Evolutionary conservation across 106 monocot genomes (phyloP), one percentile per base, ranked within the genome.

Genomic region (Dioscorea alata): DNA sequence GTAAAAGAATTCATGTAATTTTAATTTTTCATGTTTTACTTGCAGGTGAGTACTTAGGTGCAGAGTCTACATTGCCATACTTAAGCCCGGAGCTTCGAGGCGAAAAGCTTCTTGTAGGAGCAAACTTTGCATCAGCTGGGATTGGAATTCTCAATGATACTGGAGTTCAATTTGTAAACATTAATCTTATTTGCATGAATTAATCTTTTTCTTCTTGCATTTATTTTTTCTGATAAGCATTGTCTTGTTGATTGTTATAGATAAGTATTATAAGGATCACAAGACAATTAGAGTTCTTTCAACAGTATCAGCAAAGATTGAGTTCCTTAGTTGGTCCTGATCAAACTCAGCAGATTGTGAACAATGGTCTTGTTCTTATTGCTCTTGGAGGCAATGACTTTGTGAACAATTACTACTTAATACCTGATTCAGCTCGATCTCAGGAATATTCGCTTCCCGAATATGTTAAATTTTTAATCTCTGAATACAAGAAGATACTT

Each of bases 351-450:
- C 63, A 51, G 50, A 56, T 83, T 8, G 79, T 94, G 35, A 88
- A 71, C 57, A 12, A 62, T 0, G 82, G 80, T 0, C 84, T 94
- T 4, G 73, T 91, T 63, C 79, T 94, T 16, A 88, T 94, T 70
- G 85, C 90, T 4, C 81, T 94, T 17, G 94, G 94, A 12, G 94
- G 94, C 72, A 94, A 94, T 48, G 94, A 94, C 59, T 94, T 94
- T 49, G 91, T 94, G 16, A 94, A 94, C 83, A 94, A 94, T 78
- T 94, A 94, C 72, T 94, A 91, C 70, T 68, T 94, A 59, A 64
- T 91, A 12, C 90, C 94, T 1, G 91, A 61, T 67, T 91, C 94
- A 2, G 72, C 57, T 0, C 70, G 94, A 48, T 94, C 90, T 18
- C 78, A 88, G 9, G 76, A 94, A 62, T 94, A 83, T 63, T 33